Percentiles rank a stretch among this genome's conserved stretches.
These are phyloP conservation scores for Apiospora marii DNA, from an alignment of 2,329 filamentous ascomycete species.

Conservation along the genomic window DNA sequence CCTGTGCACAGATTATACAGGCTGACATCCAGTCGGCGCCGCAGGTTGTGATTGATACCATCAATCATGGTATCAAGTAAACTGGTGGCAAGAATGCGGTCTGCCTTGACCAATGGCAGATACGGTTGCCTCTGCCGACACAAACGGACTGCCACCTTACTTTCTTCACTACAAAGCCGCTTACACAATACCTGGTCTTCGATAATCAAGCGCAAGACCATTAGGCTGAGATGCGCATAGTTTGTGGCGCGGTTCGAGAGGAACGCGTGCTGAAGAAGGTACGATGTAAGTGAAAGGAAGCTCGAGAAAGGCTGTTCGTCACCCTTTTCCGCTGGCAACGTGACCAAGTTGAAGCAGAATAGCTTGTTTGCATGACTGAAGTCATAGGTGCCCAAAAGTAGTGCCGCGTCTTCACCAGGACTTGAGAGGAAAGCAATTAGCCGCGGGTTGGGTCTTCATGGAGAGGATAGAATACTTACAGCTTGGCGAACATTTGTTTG, in stretches of 20 bases:
- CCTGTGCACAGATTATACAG: constrained; percentile 85
- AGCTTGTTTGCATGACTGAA: constrained; percentile 95
- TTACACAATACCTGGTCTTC: constrained; percentile 87
- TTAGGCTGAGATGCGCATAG: constrained; percentile 86
- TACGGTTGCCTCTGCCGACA: constrained; percentile 90
- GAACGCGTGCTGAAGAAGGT: constrained; percentile 92
- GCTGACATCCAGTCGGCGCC: constrained; percentile 81
- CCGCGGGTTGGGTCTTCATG: constrained; percentile 33
- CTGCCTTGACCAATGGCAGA: constrained; percentile 75
- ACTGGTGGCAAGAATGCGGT: constrained; percentile 76
- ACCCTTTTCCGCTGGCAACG: constrained; percentile 66
- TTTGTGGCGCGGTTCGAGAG: constrained; percentile 78
- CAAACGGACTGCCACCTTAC: constrained; percentile 76
- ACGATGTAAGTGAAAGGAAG: constrained; percentile 89
- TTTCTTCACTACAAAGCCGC: constrained; percentile 81
- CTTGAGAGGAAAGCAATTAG: constrained; percentile 50
- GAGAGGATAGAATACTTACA: constrained; percentile 62
- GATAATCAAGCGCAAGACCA: constrained; percentile 84
- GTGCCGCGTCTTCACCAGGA: constrained; percentile 79
- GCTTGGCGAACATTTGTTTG: constrained; percentile 79
- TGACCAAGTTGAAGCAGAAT: constrained; percentile 86
- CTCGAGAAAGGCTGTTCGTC: constrained; percentile 78
- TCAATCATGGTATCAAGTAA: constrained; percentile 90
- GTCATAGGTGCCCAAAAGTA: constrained; percentile 88
- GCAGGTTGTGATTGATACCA: constrained; percentile 92